Evolutionary conservation across 495 filamentous ascomycete genomes (phyloP).

Genomic region (Aspergillus cavernicola): DNA sequence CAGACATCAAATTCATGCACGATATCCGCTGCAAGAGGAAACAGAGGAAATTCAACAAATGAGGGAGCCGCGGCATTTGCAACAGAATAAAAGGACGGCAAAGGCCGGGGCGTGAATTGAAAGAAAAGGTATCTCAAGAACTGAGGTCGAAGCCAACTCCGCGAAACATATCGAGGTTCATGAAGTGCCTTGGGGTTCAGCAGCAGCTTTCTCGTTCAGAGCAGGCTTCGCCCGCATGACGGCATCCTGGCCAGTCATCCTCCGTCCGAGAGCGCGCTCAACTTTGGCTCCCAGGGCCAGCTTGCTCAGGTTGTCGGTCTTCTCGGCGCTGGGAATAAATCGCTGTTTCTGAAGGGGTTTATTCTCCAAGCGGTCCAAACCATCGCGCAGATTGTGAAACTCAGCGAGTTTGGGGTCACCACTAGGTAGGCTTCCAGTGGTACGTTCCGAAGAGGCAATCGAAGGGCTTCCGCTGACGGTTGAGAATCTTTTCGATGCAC

Average conservation of each 20-base stretch:
- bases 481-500: slow-evolving; percentile 73
- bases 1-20: slow-evolving; percentile 16
- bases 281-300: slow-evolving; percentile 90
- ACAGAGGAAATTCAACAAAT: not conserved
- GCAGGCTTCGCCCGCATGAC: slow-evolving; percentile 62
- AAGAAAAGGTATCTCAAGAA: slow-evolving; percentile 3
- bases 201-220: slow-evolving; percentile 45
- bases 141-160: not conserved
- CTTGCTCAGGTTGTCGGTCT: slow-evolving; percentile 82
- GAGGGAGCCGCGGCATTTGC: slow-evolving; percentile 5
- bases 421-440: slow-evolving; percentile 57
- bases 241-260: slow-evolving; percentile 91
- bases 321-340: slow-evolving; percentile 76
- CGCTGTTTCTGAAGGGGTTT: slow-evolving; percentile 80
- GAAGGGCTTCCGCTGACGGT: slow-evolving; percentile 76
- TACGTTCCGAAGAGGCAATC: slow-evolving; percentile 58
- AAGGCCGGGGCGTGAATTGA: not conserved
- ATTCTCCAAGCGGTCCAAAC: slow-evolving; percentile 87
- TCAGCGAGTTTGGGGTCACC: slow-evolving; percentile 60
- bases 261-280: slow-evolving; percentile 82
- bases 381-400: slow-evolving; percentile 76
- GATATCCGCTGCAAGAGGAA: slow-evolving; percentile 9
- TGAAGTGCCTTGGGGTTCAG: slow-evolving; percentile 21
- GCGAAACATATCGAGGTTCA: slow-evolving; percentile 5
- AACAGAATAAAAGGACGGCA: slow-evolving; percentile 9